Evolutionary conservation across 2,329 filamentous ascomycete genomes (phyloP), one percentile per base, ranked within the genome.

Genomic region (Colletotrichum australisinense): DNA sequence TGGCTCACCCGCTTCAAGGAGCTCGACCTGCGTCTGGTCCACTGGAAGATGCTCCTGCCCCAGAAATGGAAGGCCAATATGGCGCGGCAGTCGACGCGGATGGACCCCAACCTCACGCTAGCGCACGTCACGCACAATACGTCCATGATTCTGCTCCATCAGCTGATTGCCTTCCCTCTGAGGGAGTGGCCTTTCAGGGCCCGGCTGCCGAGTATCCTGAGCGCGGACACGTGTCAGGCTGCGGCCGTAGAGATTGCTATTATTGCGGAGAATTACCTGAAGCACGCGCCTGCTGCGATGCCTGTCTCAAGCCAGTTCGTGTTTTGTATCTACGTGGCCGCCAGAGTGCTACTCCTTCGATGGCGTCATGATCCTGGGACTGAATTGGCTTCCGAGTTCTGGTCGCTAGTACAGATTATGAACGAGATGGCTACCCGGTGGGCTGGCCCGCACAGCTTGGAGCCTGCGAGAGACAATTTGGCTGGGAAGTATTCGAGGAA

Each of bases 51-150:
- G 80, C 83, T 84, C 42, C 78, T 86, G 0, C 84, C 84, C 1
- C 80, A 81, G 49, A 81, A 83, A 70, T 85, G 85, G 84, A 83
- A 82, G 26, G 79, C 79, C 2, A 79, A 80, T 2, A 78, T 80
- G 1, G 78, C 79, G 0, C 75, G 77, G 1, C 72, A 78, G n/a
- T 76, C 30, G 74, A 77, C 19, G 22, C 53, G 53, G 0, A 86
- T 86, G 80, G 86, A 88, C 63, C 86, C 86, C 0, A 88, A 88
- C 60, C 77, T 88, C 22, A 87, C 86, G 0, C 76, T 88, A 0
- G 86, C 86, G 0, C 86, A 88, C 38, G 80, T 86, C 12, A 88
- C 85, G 0, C 86, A 88, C 57, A 88, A 88, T 65, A 83, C 85
- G 0, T 86, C 86, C 0, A 86, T 87, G 79, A 86, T 88, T 24